Conservation (phyloP, 139 green algal species). For the Eudorina sp. region DNA sequence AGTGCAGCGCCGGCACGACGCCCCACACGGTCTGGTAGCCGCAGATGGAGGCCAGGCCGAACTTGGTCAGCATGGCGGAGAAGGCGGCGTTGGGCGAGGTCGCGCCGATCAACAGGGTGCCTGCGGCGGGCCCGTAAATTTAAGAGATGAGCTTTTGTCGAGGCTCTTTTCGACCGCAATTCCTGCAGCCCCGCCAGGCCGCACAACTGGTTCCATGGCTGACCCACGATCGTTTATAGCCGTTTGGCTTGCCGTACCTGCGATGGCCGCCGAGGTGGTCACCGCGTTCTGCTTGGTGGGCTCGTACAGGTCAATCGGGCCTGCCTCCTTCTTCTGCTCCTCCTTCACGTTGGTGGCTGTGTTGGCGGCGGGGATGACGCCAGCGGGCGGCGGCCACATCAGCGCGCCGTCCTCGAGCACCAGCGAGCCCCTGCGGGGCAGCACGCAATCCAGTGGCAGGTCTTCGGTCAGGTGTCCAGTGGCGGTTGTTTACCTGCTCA, state of each 20-base stretch:
- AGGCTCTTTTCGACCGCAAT: too few species aligned
- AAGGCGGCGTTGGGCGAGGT: constrained; percentile 75
- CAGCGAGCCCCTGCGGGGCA: constrained; percentile 76
- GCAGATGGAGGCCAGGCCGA: constrained; percentile 84
- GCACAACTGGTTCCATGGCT: not conserved
- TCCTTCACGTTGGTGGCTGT: constrained; percentile 25
- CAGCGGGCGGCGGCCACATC: constrained; percentile 81
- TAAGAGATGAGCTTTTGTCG: too few species aligned
- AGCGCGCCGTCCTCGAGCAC: constrained; percentile 86
- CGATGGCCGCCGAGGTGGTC: constrained; percentile 22
- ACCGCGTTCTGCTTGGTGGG: constrained; percentile 70
- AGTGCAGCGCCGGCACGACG: constrained; percentile 91
- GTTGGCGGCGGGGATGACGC: constrained; percentile 48
- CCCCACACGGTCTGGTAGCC: constrained; percentile 82
- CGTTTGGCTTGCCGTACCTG: too few species aligned
- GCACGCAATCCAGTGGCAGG: too few species aligned
- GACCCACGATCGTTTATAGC: too few species aligned
- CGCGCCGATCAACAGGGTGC: constrained; percentile 55
- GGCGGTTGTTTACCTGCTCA: too few species aligned
- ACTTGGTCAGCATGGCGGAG: constrained; percentile 88
- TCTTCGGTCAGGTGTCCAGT: too few species aligned
- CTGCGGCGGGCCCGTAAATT: not conserved
- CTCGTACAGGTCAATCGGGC: constrained; percentile 71
- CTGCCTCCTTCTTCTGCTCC: constrained; percentile 43
- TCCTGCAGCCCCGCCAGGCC: not conserved